A percentile compares a stretch with the other conserved stretches of the same genome.
Evolutionary conservation across 1,284 basidiomycete genomes (phyloP).

Genomic region (Sporisorium iseilematis-ciliati): DNA sequence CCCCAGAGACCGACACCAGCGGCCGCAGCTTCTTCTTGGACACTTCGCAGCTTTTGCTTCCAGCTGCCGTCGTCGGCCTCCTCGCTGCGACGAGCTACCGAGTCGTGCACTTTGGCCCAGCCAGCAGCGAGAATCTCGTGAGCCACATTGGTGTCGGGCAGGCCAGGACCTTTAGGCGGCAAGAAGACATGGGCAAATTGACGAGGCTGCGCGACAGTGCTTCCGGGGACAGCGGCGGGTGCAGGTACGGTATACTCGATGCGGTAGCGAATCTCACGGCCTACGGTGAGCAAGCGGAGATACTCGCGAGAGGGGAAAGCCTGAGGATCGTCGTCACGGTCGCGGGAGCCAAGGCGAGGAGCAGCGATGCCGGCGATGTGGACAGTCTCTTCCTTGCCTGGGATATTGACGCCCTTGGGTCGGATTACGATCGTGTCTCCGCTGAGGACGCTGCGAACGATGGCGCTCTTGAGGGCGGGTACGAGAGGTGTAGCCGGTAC

Average conservation of each 20-base stretch:
- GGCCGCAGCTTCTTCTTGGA: slow-evolving; percentile 83
- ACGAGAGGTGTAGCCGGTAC: slow-evolving; percentile 20
- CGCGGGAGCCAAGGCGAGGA: slow-evolving; percentile 61
- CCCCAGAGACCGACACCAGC: slow-evolving; percentile 87
- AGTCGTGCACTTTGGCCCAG: slow-evolving; percentile 92
- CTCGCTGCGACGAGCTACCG: slow-evolving; percentile 72
- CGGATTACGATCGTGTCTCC: slow-evolving; percentile 65
- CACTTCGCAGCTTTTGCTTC: slow-evolving; percentile 75
- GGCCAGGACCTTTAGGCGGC: slow-evolving; percentile 58
- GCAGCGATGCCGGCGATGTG: slow-evolving; percentile 66
- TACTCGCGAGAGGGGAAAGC: slow-evolving; percentile 94
- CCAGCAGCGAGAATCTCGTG: slow-evolving; percentile 84
- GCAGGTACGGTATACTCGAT: slow-evolving; percentile 78
- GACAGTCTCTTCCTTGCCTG: slow-evolving; percentile 58
- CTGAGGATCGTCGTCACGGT: slow-evolving; percentile 75
- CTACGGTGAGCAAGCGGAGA: slow-evolving; percentile 84
- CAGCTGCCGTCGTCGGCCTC: slow-evolving; percentile 77
- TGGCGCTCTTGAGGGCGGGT: slow-evolving; percentile 60
- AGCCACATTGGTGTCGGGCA: slow-evolving; percentile 71
- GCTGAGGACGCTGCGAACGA: slow-evolving; percentile 60
- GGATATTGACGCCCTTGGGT: slow-evolving; percentile 57
- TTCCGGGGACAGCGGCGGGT: slow-evolving; percentile 78
- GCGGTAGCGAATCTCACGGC: slow-evolving; percentile 85
- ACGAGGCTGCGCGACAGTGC: slow-evolving; percentile 75
- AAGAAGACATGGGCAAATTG: slow-evolving; percentile 64